phyloP scores from a whole-genome alignment of 257 asterid species.

The Lycium barbarum region DNA sequence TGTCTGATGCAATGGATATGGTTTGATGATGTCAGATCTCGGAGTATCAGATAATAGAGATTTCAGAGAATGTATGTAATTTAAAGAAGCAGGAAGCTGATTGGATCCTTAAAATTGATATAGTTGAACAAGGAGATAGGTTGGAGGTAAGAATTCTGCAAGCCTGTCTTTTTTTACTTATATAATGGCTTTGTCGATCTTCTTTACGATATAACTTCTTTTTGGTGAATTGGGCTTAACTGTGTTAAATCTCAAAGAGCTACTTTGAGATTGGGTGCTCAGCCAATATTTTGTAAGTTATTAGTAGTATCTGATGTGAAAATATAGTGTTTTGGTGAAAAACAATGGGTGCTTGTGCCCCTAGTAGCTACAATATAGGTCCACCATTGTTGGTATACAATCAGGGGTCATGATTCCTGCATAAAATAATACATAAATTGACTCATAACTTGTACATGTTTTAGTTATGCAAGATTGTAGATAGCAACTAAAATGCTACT shows the following conservation, averaged over 20 bases:
- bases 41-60: conserved; percentile 86
- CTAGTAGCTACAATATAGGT: background rate
- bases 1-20: conserved; percentile 19
- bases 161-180: conserved; percentile 1
- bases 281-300: background rate
- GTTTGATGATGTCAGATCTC: conserved; percentile 61
- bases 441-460: too few relatives aligned
- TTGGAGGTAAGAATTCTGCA: conserved; percentile 65
- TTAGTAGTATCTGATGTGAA: background rate
- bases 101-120: conserved; percentile 96
- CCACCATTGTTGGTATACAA: background rate
- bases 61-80: conserved; percentile 94
- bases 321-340: background rate
- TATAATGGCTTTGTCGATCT: background rate
- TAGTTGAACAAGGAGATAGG: conserved; percentile 81
- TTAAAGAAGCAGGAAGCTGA: conserved; percentile 95
- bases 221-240: background rate
- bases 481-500: too few relatives aligned
- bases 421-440: too few relatives aligned
- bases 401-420: too few relatives aligned
- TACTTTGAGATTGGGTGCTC: background rate
- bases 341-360: background rate
- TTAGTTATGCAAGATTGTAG: too few relatives aligned
- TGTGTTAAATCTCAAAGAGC: conserved; percentile 16
- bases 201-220: background rate